Conservation (phyloP, 768 basidiomycete genomes). For the Lyophyllum atratum region DNA sequence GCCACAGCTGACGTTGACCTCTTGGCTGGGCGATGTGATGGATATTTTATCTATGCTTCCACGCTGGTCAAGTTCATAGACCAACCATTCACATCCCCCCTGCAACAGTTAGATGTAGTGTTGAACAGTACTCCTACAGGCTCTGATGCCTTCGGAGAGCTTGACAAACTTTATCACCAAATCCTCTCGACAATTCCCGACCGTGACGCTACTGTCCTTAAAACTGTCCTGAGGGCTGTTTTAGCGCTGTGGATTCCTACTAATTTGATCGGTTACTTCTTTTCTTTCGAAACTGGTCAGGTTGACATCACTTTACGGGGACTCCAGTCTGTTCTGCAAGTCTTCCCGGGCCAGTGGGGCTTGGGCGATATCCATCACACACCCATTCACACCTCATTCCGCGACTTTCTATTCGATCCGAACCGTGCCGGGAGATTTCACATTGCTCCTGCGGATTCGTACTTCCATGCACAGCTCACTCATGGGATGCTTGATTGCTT, state of each 20-base stretch:
- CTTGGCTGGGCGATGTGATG: background rate
- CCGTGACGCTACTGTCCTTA: background rate
- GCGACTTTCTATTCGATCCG: background rate
- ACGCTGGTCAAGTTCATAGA: conserved; percentile 1
- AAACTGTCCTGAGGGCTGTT: background rate
- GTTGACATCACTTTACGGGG: background rate
- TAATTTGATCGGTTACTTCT: background rate
- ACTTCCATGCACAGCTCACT: background rate
- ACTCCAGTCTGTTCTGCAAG: background rate
- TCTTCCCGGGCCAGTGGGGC: background rate
- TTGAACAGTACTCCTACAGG: background rate
- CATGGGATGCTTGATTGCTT: background rate
- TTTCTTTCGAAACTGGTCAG: background rate
- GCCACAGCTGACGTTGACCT: background rate
- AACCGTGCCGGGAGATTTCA: background rate
- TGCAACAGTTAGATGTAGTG: background rate
- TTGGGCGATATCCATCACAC: background rate
- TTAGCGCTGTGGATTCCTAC: background rate
- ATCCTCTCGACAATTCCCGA: background rate
- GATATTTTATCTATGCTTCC: conserved; percentile 15
- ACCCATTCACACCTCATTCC: background rate
- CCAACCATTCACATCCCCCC: background rate
- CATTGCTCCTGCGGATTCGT: background rate
- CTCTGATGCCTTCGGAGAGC: background rate
- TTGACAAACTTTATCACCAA: background rate